Evolutionary conservation across 129 eudicot species (phyloP).

Genomic region (Arctium minus): DNA sequence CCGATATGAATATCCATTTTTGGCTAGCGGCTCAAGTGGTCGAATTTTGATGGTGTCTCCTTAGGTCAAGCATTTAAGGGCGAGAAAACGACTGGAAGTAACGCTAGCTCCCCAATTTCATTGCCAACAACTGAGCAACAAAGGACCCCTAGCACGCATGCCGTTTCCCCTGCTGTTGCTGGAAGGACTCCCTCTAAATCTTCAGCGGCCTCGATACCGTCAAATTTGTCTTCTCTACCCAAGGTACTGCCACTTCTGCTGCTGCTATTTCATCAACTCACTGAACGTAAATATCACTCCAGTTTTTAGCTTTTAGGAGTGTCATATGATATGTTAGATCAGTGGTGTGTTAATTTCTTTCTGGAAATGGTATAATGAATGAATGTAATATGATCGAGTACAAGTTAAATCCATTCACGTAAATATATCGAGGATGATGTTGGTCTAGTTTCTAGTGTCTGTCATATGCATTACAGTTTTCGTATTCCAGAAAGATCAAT

Average conservation of each 20-base stretch:
- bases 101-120: constrained; percentile 56
- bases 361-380: background rate
- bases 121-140: constrained; percentile 82
- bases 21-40: background rate
- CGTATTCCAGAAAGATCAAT: background rate
- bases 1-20: background rate
- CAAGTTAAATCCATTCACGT: constrained; percentile 18
- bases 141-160: constrained; percentile 43
- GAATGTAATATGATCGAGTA: constrained; percentile 2
- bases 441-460: background rate
- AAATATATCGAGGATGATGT: constrained; percentile 18
- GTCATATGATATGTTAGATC: background rate
- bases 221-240: constrained; percentile 12
- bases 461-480: background rate
- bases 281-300: background rate
- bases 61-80: constrained; percentile 62
- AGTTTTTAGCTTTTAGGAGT: constrained; percentile 18
- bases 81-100: constrained; percentile 31
- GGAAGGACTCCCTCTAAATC: constrained; percentile 67
- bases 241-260: constrained; percentile 32
- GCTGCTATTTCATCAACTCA: constrained; percentile 13
- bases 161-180: constrained; percentile 78
- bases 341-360: constrained; percentile 9
- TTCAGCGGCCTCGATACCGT: constrained; percentile 27
- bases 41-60: background rate